Evolutionary conservation across 768 basidiomycete species (phyloP), one percentile per base, ranked within the genome.

Genomic region (Pulveroboletus sp.): DNA sequence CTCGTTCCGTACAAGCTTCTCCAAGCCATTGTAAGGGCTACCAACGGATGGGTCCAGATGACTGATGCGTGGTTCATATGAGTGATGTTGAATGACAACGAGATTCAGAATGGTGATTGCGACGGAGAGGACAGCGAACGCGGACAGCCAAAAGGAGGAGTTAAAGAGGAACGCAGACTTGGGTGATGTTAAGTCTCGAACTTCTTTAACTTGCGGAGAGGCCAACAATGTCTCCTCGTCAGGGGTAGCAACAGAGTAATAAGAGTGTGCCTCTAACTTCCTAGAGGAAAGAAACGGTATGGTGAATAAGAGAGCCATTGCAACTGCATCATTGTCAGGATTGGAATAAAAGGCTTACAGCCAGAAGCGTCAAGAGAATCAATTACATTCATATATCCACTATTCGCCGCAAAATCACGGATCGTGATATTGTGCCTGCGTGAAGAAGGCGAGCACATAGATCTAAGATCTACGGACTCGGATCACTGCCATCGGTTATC

Each of bases 11-110:
- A 48, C n/a, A 6, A 63, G 45, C 39, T 40, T 62, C 31, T 59
- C 62, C 22, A 64, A 31, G 6, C 62, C 62, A 7, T 47, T 59
- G 35, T 63, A 63, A 19, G 57, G 63, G n/a, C 54, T 62, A 29
- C 49, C 49, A 19, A n/a, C 23, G 26, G 54, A 37, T 6, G 51
- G 51, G 10, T 61, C 49, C 19, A 56, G 16, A 40, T 40, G 43
- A 24, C 14, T 29, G 37, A 20, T 29, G 22, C 19, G 20, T 4
- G 43, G 34, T 13, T 30, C 49, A 20, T 44, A 58, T 4, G 41
- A 36, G 17, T n/a, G n/a, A n/a, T n/a, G n/a, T n/a, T n/a, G n/a
- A n/a, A 54, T 41, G n/a, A 49, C 40, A 22, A 63, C 14, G 20
- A 62, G 61, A 13, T 60, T 63, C 20, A 58, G 48, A 13, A 63